Evolutionary conservation across 805 yeast species (phyloP), one percentile per base, ranked within the genome.

Genomic region (Ogataea glucozyma): DNA sequence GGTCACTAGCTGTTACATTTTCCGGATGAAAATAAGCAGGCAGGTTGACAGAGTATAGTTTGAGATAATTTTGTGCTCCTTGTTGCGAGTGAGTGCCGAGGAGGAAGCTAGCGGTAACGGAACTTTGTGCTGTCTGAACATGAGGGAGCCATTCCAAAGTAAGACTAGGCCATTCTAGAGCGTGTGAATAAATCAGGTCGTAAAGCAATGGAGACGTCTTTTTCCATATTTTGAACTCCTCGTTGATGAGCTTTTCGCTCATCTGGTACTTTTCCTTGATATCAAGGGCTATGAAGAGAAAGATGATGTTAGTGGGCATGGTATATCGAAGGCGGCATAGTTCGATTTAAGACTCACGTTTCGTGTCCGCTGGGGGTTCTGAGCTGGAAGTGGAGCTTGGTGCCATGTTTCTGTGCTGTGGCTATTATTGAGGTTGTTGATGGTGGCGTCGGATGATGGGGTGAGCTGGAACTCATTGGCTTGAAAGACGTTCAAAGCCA

Each of bases 161-260:
- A 46, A 86, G 64, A 12, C 88, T 78, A 1, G 95, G 95, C 77
- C 81, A 81, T 40, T 79, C 75, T 19, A 81, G 66, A 7, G 84
- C 79, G 36, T 75, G 76, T 3, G 93, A 83, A 48, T 85, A 81
- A 34, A 88, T 69, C 48, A 83, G 75, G 52, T 83, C 86, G 62
- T 88, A 88, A 46, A 88, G 68, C 51, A 85, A 69, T 3, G 95
- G 95, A 11, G 85, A 83, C 2, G 91, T 77, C 56, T 87, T 86
- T 61, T 87, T 88, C 96, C 96, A 88, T 44, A 82, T 76, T 53
- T 79, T 79, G 70, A 75, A 85, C 65, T 85, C 93, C 62, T 85
- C 95, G 54, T 85, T 85, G 47, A 74, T 71, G 8, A 83, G 63
- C 57, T 84, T 85, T 54, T 81, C 86, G 37, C 71, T 70, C 38